Base-by-base conservation (phyloP, 1,284 basidiomycete species). In the Apiotrichum montevideense region DNA sequence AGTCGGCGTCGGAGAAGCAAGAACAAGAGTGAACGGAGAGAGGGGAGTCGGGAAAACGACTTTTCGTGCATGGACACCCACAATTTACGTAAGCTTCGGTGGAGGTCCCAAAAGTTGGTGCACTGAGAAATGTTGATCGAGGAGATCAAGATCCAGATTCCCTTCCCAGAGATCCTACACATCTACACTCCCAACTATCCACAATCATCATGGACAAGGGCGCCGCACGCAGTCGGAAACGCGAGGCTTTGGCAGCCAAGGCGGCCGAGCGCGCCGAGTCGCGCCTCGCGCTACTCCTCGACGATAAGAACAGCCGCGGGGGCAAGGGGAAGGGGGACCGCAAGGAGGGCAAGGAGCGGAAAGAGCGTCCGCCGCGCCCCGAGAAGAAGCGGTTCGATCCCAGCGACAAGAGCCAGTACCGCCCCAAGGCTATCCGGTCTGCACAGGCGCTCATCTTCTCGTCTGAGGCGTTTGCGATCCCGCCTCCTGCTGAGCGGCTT, bases 161-260 rank as follows among this genome's bases (percentile, higher is more conserved):
- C 21, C 21, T 21, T 21, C 21, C 21, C 21, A 21, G 21, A 21
- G 21, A 21, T 21, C 21, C 21, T 21, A 21, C 21, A 21, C 21
- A 21, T 21, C 21, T 21, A 21, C 21, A 21, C 21, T 21, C 21
- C 21, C 21, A 21, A 21, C 21, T 21, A 21, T 11, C 33, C 29
- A 41, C 14, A 2, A 21, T 32, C 34, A 52, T 21, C 35, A 73
- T 73, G 71, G 73, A 75, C 61, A 64, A 66, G 55, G 73, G 73
- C n/a, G 73, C 73, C 45, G 71, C 73, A 35, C 63, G 73, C 49
- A 71, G 69, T 41, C 57, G 66, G 5, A 74, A 72, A 51, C 52
- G 67, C 15, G 49, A 57, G n/a, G 43, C 51, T 39, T 39, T 49
- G 51, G 46, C 52, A 6, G 54, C 43, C 39, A 56, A 59, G 47